Conservation (phyloP, 1,139 yeast genomes). For the Hyphopichia wangnamkhiaoensis region DNA sequence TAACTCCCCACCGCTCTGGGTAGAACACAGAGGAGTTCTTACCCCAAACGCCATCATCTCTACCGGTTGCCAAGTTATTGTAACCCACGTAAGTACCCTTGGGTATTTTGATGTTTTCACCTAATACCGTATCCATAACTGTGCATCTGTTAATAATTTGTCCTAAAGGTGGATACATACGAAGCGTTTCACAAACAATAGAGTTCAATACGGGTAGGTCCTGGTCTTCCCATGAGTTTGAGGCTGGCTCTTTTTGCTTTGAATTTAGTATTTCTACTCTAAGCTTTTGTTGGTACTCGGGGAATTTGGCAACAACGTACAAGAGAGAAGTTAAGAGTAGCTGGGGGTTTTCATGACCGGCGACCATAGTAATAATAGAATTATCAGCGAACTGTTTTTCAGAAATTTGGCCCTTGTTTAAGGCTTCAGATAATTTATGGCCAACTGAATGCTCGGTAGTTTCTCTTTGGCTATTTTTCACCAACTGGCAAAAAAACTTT, state of each 20-base stretch:
- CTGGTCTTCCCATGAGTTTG: background rate
- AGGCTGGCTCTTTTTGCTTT: background rate
- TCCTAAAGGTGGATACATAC: conserved; percentile 60
- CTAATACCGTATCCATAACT: conserved; percentile 35
- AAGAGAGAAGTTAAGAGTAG: conserved; percentile 50
- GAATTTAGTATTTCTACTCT: conserved; percentile 25
- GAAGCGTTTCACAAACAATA: conserved; percentile 51
- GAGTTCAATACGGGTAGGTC: conserved; percentile 22
- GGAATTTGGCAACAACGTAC: conserved; percentile 46
- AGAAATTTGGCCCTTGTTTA: conserved; percentile 34
- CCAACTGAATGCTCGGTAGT: conserved; percentile 22
- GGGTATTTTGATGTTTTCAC: conserved; percentile 48
- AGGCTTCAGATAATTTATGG: conserved; percentile 38
- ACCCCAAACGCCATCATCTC: conserved; percentile 54
- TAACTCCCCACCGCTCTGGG: conserved; percentile 61
- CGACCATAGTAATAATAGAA: conserved; percentile 56
- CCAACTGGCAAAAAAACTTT: conserved; percentile 26
- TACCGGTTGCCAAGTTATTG: conserved; percentile 57
- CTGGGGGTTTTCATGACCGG: conserved; percentile 69
- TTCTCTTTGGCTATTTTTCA: conserved; percentile 22
- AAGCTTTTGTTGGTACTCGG: conserved; percentile 34
- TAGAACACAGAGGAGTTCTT: conserved; percentile 44
- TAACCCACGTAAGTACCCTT: conserved; percentile 58
- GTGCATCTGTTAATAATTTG: conserved; percentile 58
- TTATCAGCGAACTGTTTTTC: conserved; percentile 55